phyloP scores from a whole-genome alignment of 768 basidiomycete genomes.

The Collybia mongolica region DNA sequence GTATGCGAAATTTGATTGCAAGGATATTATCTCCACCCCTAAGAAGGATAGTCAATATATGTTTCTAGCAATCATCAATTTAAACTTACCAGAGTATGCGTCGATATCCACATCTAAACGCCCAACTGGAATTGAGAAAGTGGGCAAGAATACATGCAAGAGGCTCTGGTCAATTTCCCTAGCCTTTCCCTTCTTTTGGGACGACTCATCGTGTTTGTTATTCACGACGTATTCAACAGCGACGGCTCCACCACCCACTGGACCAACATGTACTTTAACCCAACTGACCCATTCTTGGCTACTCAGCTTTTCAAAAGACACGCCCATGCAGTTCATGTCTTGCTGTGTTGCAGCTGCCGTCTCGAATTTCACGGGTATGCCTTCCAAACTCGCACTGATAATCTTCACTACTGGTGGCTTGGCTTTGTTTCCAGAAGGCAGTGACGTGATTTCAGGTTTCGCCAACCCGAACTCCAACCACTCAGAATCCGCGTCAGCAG shows the following conservation, averaged over 20 bases:
- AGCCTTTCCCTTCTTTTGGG: constrained; percentile 34
- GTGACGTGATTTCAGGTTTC: constrained; percentile 25
- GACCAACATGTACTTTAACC: constrained; percentile 59
- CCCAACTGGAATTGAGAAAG: constrained; percentile 71
- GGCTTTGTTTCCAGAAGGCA: constrained; percentile 9
- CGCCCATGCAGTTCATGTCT: constrained; percentile 28
- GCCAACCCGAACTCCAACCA: constrained; percentile 79
- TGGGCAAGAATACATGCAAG: constrained; percentile 59
- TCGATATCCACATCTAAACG: constrained; percentile 64
- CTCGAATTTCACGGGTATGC: constrained; percentile 63
- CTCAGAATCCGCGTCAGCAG: constrained; percentile 58
- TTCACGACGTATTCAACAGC: constrained; percentile 70
- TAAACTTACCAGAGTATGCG: constrained; percentile 45
- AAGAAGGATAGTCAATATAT: constrained; percentile 7
- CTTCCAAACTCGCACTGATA: constrained; percentile 60
- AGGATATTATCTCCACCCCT: constrained; percentile 42
- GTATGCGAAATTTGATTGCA: constrained; percentile 58
- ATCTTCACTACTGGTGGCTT: constrained; percentile 49
- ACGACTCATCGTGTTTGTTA: constrained; percentile 10
- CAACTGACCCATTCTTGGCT: constrained; percentile 63
- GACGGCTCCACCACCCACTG: constrained; percentile 45
- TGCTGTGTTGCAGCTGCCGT: constrained; percentile 40
- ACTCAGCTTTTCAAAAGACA: constrained; percentile 52
- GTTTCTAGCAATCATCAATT: not conserved
- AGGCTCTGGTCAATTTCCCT: constrained; percentile 26